Base-by-base conservation (phyloP, 2,329 filamentous ascomycete species). In the Aspergillus costaricaensis region DNA sequence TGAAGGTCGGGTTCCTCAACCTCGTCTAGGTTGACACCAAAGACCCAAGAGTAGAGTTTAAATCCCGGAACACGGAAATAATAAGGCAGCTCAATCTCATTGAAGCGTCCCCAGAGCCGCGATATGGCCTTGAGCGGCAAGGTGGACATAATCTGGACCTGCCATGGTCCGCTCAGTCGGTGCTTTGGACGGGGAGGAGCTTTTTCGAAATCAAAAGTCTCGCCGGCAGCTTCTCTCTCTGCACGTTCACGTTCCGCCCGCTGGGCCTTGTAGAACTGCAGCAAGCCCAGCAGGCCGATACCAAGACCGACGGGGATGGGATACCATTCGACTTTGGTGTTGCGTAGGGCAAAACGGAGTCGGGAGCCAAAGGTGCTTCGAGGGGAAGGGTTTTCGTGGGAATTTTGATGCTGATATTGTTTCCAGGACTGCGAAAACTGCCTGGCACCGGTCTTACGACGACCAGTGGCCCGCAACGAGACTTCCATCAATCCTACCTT, bases 131-230 rank as follows among this genome's bases (percentile, higher is more conserved):
- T 97, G 63, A 97, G 82, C 36, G 93, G 93, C 62, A 97, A 81
- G 2, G 92, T 96, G 7, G 92, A 96, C 90, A 97, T 96, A 74
- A 97, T 86, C 74, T 93, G 91, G 55, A 97, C 91, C 72, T 94
- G 91, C 91, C 93, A 96, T 75, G 93, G 92, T 25, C 93, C 93
- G 59, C 91, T 91, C 2, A 91, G 92, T 39, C 90, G 85, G 70
- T 96, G 87, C 61, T 88, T 84, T 51, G 85, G 80, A 63, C 86
- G 80, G 63, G 80, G 82, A 38, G 83, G 83, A 47, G 77, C 76
- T 21, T 70, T 71, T 25, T 70, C 72, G 60, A 75, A 74, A 43
- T 74, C 71, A 63, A 72, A 72, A 14, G 70, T 69, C 51, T 74
- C 73, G 38, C 65, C 68, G 14, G 68, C 68, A 3, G 78, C 79